Conservation (phyloP, 139 green algal species). For the Chlamydomonas sp. region DNA sequence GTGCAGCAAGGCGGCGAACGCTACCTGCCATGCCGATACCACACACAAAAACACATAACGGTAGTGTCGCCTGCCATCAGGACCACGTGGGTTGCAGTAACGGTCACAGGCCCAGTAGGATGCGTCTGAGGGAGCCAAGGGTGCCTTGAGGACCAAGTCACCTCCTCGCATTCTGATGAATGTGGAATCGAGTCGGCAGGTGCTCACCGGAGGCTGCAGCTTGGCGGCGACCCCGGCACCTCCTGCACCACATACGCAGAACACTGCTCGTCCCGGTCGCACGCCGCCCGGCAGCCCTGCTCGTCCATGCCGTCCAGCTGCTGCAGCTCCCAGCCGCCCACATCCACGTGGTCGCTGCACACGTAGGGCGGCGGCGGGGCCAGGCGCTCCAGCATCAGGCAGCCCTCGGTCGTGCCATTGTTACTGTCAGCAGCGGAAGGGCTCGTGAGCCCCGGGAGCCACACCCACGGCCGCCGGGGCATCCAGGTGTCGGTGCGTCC, state of each 20-base stretch:
- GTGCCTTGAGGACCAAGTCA: too few relatives aligned
- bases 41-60: too few relatives aligned
- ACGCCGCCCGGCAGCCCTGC: neutral
- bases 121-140: too few relatives aligned
- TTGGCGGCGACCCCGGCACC: neutral
- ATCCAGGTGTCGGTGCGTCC: neutral
- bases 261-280: neutral
- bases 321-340: neutral
- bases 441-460: neutral
- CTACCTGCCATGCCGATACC: too few relatives aligned
- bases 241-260: neutral
- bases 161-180: too few relatives aligned
- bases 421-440: neutral
- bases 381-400: neutral
- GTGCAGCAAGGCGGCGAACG: too few relatives aligned
- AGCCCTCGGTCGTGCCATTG: neutral
- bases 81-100: too few relatives aligned
- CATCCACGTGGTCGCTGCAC: neutral
- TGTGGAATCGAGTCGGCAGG: too few relatives aligned
- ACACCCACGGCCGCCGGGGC: neutral
- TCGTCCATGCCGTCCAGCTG: neutral
- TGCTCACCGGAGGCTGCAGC: neutral
- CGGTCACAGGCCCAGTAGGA: too few relatives aligned
- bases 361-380: neutral
- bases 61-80: too few relatives aligned